Percentiles rank a stretch among this genome's conserved stretches.
Conservation (phyloP, 257 asterid species). For the Knoxia roxburghii region DNA sequence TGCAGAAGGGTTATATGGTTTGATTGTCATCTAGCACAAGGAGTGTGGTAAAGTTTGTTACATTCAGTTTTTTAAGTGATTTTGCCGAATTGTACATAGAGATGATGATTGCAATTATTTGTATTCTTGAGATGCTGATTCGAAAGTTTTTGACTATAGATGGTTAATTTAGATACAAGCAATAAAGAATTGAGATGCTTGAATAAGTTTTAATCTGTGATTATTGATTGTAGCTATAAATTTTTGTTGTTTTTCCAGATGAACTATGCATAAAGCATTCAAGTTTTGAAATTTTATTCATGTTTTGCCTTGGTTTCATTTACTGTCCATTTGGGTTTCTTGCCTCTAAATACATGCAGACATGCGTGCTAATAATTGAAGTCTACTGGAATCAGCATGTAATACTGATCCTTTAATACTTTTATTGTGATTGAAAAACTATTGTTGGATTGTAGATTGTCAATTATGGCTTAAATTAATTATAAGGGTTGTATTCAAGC, state of each 20-base stretch:
- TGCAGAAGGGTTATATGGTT: neutral
- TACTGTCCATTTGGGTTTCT: neutral
- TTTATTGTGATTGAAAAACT: neutral
- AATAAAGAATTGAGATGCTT: neutral
- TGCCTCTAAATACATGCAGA: neutral
- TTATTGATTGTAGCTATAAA: neutral
- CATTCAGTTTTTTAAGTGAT: no score
- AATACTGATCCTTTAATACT: neutral
- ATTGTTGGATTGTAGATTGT: neutral
- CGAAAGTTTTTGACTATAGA: neutral
- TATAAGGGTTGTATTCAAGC: neutral
- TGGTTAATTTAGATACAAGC: neutral
- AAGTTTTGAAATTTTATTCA: neutral
- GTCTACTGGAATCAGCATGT: neutral
- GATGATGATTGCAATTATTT: neutral
- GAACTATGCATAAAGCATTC: no score
- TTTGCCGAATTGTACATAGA: neutral
- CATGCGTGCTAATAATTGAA: neutral
- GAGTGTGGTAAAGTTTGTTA: neutral
- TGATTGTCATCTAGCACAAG: neutral
- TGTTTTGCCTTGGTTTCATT: neutral
- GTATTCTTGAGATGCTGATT: neutral
- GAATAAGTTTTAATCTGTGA: neutral
- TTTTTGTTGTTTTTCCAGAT: neutral
- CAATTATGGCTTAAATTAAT: neutral